Conservation (phyloP, 23 red algal species). For the Cyanidium caldarium region DNA sequence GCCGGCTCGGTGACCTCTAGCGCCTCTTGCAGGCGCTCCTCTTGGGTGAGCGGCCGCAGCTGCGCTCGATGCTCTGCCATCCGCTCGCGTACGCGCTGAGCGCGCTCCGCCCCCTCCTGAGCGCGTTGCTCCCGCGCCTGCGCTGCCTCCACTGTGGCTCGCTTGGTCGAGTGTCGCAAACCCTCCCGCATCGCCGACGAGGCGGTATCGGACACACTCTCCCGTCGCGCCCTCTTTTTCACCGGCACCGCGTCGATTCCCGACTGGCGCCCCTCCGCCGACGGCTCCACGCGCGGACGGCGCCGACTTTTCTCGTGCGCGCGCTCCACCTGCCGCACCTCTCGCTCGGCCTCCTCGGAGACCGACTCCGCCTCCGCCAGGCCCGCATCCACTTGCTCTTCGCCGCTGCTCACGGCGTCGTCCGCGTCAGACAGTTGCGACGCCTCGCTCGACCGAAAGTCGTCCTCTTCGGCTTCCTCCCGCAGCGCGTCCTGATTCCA, state of each 20-base stretch:
- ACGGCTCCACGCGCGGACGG: neutral
- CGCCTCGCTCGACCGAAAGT: neutral
- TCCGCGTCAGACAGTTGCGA: conserved; percentile 1
- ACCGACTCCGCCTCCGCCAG: neutral
- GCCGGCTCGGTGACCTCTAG: conserved; percentile 1
- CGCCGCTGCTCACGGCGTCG: neutral
- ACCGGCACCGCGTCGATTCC: neutral
- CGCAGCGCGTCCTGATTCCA: neutral
- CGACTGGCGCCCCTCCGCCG: neutral
- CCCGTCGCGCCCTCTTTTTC: neutral
- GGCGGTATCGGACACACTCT: neutral
- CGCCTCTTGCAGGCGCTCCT: neutral
- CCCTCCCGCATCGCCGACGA: neutral
- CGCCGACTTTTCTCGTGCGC: neutral
- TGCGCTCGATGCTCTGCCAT: neutral
- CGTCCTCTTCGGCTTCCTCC: neutral
- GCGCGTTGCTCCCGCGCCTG: neutral
- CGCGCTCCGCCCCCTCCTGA: neutral
- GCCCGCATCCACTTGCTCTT: neutral
- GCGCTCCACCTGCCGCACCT: neutral
- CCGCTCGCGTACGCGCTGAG: neutral
- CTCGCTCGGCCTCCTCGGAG: neutral
- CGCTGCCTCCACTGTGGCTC: neutral
- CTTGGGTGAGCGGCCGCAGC: neutral
- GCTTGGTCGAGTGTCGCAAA: neutral